Base-by-base conservation (phyloP, 1,284 basidiomycete species). In the Filobasidium uniguttulatum region DNA sequence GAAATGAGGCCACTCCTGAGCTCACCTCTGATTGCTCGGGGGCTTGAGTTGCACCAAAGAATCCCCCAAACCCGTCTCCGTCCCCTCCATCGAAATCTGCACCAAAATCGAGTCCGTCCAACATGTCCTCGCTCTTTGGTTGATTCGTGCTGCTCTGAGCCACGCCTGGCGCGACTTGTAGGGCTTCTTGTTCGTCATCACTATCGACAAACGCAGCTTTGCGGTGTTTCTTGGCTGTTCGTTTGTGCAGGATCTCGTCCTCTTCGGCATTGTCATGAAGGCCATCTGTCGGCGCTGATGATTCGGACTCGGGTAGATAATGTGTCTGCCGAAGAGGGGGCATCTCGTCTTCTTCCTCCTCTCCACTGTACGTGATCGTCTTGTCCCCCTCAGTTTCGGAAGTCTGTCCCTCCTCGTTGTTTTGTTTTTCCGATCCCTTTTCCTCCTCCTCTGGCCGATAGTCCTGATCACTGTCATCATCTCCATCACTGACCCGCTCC, bases 11-110 rank as follows among this genome's bases (percentile, higher is more conserved):
- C n/a, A n/a, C n/a, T n/a, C n/a, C n/a, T n/a, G n/a, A n/a, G n/a
- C n/a, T n/a, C n/a, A n/a, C n/a, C n/a, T 40, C 29, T 48, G 31
- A 29, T 37, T 48, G 35, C 20, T 23, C 45, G 22, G 23, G 35
- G 15, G 45, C 48, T 37, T 53, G 47, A n/a, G 46, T 49, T 10
- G 48, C 40, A 15, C 25, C 43, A 36, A 49, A 53, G 43, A 49
- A 46, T 5, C 10, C 28, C 9, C 30, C 44, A 46, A 33, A 34
- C 5, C 25, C 44, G 29, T 31, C 3, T 9, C 15, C 10, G 9
- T 17, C 28, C 29, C 9, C 44, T 15, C 9, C 15, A 26, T 25
- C 15, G 22, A 26, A n/a, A n/a, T n/a, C n/a, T n/a, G n/a, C n/a
- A n/a, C n/a, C n/a, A n/a, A n/a, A n/a, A n/a, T n/a, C n/a, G n/a